Percentiles rank a stretch among this genome's conserved stretches.
Evolutionary conservation across 2,329 filamentous ascomycete species (phyloP).

Genomic region (Pseudogymnoascus pannorum): DNA sequence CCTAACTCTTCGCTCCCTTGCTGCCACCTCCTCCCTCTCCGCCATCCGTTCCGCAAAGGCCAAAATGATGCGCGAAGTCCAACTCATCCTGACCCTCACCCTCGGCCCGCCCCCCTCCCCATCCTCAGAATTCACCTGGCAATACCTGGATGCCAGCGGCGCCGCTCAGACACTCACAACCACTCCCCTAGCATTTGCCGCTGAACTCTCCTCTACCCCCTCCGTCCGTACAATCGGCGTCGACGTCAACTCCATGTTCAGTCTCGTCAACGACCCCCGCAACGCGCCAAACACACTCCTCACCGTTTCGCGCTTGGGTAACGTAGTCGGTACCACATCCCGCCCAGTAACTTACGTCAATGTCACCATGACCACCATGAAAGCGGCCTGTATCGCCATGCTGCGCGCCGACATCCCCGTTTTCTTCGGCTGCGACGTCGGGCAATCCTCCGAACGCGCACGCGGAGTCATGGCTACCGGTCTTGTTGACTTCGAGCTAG

Average conservation of each 20-base stretch:
- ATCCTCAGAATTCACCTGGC: conserved; percentile 67
- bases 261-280: conserved; percentile 77
- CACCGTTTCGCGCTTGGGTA: conserved; percentile 72
- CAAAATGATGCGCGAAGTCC: conserved; percentile 71
- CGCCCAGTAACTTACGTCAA: conserved; percentile 75
- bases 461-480: conserved; percentile 74
- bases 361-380: conserved; percentile 65
- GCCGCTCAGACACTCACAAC: conserved; percentile 54
- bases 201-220: conserved; percentile 54
- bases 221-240: conserved; percentile 50
- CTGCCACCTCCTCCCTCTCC: conserved; percentile 24
- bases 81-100: conserved; percentile 73
- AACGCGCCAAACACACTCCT: conserved; percentile 66
- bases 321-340: conserved; percentile 62
- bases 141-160: conserved; percentile 64
- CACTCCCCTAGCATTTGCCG: conserved; percentile 66
- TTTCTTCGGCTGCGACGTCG: conserved; percentile 86
- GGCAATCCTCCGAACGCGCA: conserved; percentile 63
- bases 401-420: conserved; percentile 70
- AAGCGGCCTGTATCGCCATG: conserved; percentile 68
- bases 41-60: conserved; percentile 50
- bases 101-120: conserved; percentile 71
- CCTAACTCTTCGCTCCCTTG: conserved; percentile 58
- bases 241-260: conserved; percentile 64
- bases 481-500: conserved; percentile 72